phyloP scores from a whole-genome alignment of 192 early-diverging fungal genomes.

The Rhizoclosmatium sp. region DNA sequence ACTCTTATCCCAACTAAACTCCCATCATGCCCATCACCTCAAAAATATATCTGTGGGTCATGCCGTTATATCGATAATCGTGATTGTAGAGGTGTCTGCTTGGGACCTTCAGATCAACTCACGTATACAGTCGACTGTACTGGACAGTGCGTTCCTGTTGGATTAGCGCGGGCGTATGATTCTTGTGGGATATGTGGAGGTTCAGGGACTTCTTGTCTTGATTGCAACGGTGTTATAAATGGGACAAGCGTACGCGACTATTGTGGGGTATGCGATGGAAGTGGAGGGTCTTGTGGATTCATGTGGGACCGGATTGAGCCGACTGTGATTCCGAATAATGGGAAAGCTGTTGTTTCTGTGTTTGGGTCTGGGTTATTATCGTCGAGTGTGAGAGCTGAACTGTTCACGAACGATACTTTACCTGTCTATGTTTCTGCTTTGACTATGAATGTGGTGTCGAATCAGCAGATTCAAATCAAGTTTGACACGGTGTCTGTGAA shows the following conservation, averaged over 20 bases:
- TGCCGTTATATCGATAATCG: constrained; percentile 17
- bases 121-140: constrained; percentile 3
- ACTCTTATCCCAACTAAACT: neutral
- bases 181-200: constrained; percentile 32
- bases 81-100: constrained; percentile 30
- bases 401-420: neutral
- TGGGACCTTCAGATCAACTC: neutral
- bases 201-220: constrained; percentile 16
- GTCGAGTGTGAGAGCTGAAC: neutral
- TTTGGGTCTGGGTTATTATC: constrained; percentile 7
- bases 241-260: constrained; percentile 7
- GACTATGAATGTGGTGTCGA: neutral
- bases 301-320: constrained; percentile 18
- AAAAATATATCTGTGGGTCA: constrained; percentile 17
- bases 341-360: neutral
- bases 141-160: constrained; percentile 6
- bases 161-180: neutral
- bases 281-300: constrained; percentile 23
- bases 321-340: constrained; percentile 19
- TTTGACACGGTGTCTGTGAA: neutral
- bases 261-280: constrained; percentile 32
- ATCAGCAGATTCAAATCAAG: neutral
- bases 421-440: neutral
- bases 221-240: constrained; percentile 11
- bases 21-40: neutral